A percentile compares a stretch with the other conserved stretches of the same genome.
phyloP scores from a whole-genome alignment of 1,139 yeast species.

The Pichia sp. region DNA sequence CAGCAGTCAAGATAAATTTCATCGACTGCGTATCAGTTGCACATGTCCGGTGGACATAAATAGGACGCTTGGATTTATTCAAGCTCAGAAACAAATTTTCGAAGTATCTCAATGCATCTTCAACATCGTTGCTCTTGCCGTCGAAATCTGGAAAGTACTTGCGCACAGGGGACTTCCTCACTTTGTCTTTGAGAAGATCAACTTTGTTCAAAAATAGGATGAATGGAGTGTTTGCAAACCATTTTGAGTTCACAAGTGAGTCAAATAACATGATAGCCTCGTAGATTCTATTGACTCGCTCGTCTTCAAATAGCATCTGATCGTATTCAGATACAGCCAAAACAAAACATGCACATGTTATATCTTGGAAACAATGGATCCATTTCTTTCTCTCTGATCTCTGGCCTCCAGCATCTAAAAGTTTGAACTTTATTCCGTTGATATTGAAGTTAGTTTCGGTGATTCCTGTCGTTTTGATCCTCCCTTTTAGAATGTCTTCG shows the following conservation, averaged over 20 bases:
- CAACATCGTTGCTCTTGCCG: slow-evolving; percentile 59
- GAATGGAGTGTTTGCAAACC: slow-evolving; percentile 85
- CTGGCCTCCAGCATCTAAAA: slow-evolving; percentile 97
- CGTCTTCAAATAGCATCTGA: slow-evolving; percentile 87
- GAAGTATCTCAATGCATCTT: slow-evolving; percentile 62
- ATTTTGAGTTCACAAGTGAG: slow-evolving; percentile 75
- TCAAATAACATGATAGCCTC: slow-evolving; percentile 85
- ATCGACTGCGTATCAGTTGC: slow-evolving; percentile 90
- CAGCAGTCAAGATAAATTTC: slow-evolving; percentile 88
- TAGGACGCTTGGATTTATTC: slow-evolving; percentile 65
- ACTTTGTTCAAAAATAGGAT: slow-evolving; percentile 85
- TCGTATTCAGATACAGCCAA: slow-evolving; percentile 91
- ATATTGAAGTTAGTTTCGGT: slow-evolving; percentile 80
- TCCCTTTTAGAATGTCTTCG: slow-evolving; percentile 79
- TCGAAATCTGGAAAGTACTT: slow-evolving; percentile 69
- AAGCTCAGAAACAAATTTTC: slow-evolving; percentile 59
- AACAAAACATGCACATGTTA: slow-evolving; percentile 86
- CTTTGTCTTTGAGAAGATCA: slow-evolving; percentile 73
- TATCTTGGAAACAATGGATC: slow-evolving; percentile 94
- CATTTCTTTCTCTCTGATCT: slow-evolving; percentile 90
- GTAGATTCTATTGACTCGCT: slow-evolving; percentile 81
- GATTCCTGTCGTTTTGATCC: slow-evolving; percentile 94
- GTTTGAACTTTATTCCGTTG: slow-evolving; percentile 62
- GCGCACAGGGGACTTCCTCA: slow-evolving; percentile 57
- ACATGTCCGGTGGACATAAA: slow-evolving; percentile 89